Evolutionary conservation across 2,329 filamentous ascomycete species (phyloP).

Genomic region (Hymenoscyphus scutula): DNA sequence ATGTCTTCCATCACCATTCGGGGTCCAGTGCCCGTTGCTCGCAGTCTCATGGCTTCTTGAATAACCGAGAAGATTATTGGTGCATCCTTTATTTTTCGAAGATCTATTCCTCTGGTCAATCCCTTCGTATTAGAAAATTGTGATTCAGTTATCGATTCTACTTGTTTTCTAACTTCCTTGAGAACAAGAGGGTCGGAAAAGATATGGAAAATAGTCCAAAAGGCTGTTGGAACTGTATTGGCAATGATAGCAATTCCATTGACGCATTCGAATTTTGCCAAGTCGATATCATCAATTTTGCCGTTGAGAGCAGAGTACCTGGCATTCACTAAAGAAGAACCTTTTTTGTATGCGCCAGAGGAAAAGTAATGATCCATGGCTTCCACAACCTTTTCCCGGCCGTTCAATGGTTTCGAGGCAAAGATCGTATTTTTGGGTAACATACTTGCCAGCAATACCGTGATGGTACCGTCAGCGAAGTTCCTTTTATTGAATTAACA

Average conservation of each 20-base stretch:
- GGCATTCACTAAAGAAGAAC: slow-evolving; percentile 4
- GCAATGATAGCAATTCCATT: slow-evolving; percentile 4
- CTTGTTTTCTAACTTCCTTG: neutral
- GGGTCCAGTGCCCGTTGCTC: slow-evolving; percentile 4
- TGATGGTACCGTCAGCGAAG: slow-evolving; percentile 3
- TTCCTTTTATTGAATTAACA: neutral
- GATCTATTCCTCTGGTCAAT: neutral
- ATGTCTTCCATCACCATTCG: slow-evolving; percentile 7
- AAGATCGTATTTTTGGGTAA: neutral
- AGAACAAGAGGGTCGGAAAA: slow-evolving; percentile 2
- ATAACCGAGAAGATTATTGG: slow-evolving; percentile 4
- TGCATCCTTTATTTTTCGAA: slow-evolving; percentile 1
- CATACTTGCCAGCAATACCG: neutral
- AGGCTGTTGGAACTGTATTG: slow-evolving; percentile 3
- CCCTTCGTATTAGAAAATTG: neutral
- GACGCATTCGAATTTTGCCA: slow-evolving; percentile 3
- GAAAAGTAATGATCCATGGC: neutral
- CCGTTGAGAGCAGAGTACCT: neutral
- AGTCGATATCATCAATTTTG: neutral
- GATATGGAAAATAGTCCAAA: slow-evolving; percentile 7
- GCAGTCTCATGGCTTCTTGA: slow-evolving; percentile 6
- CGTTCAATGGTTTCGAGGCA: neutral
- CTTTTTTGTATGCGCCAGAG: neutral
- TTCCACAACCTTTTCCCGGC: neutral
- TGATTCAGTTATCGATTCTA: neutral